These are phyloP conservation scores for Areca catechu DNA, from an alignment of 176 grass and related monocot genomes.

Conservation along the genomic window DNA sequence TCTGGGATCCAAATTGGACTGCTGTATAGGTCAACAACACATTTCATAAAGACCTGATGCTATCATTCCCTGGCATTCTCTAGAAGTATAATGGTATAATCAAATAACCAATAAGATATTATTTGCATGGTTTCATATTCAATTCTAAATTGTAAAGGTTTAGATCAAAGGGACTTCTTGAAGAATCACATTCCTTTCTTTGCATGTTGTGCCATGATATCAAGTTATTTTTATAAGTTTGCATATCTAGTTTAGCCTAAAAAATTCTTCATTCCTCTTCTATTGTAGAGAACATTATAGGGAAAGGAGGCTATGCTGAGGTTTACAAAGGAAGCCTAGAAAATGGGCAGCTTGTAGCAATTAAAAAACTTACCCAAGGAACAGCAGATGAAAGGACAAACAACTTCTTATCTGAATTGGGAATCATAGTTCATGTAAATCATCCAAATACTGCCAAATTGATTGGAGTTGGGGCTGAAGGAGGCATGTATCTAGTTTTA, in stretches of 20 bases:
- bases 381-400: constrained; percentile 19
- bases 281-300: constrained; percentile 49
- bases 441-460: constrained; percentile 68
- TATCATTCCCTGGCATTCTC: too few species aligned
- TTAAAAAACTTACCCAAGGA: constrained; percentile 45
- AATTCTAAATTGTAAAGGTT: too few species aligned
- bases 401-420: constrained; percentile 69
- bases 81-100: too few species aligned
- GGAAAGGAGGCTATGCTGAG: constrained; percentile 54
- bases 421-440: constrained; percentile 46
- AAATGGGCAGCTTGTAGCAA: constrained; percentile 48
- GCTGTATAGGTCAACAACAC: too few species aligned
- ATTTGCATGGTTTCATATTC: too few species aligned
- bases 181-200: too few species aligned
- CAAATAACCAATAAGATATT: too few species aligned
- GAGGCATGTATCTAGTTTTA: constrained; percentile 71
- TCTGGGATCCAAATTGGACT: too few species aligned
- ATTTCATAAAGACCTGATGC: too few species aligned
- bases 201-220: too few species aligned
- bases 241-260: neutral
- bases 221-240: neutral
- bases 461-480: constrained; percentile 59
- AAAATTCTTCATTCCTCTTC: neutral
- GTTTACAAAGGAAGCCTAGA: constrained; percentile 57
- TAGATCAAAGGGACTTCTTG: too few species aligned